Evolutionary conservation across 352 stramenopile genomes (phyloP), one percentile per base, ranked within the genome.

Genomic region (Globisporangium spiculum): DNA sequence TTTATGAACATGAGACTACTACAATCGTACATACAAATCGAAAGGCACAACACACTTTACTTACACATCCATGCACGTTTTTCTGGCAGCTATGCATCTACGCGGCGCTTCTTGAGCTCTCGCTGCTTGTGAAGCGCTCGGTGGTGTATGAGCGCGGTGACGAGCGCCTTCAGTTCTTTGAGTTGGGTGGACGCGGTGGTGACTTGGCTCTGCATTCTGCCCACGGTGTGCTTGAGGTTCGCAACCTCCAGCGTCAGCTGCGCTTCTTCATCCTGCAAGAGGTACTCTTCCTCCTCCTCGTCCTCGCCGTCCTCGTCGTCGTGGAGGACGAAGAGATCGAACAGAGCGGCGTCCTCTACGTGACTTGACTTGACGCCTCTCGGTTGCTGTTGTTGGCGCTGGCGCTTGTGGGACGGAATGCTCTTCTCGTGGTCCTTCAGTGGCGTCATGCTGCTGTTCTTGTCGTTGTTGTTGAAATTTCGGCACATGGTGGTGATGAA

Each of bases 381-480:
- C 22, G 8, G n/a, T 22, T 18, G 50, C 50, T 56, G 50, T 5
- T 24, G 22, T 4, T 30, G 50, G 22, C 56, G 18, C 22, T 32
- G 26, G 2, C 57, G 57, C 57, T 63, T 63, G 57, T 14, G 32
- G 14, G 57, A 24, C 32, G 30, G 57, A 20, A 63, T 63, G 34
- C 57, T 24, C 57, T 63, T 63, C 57, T 63, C 57, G 26, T 27
- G 32, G 57, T 52, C 57, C 18, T 44, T 5, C 57, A 50, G 7
- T 4, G 57, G 57, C 26, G 26, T 32, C 26, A 63, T 52, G 30
- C 32, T 63, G 34, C n/a, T 24, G 12, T 50, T 60, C 18, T 24
- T 27, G 34, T 14, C 9, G 6, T 56, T 56, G 50, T 30, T 26
- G n/a, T 27, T 30, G 50, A 18, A 30, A 12, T 26, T 6, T 30